Evolutionary conservation across 495 filamentous ascomycete species (phyloP), one percentile per base, ranked within the genome.

Genomic region (Clavariopsis aquatica): DNA sequence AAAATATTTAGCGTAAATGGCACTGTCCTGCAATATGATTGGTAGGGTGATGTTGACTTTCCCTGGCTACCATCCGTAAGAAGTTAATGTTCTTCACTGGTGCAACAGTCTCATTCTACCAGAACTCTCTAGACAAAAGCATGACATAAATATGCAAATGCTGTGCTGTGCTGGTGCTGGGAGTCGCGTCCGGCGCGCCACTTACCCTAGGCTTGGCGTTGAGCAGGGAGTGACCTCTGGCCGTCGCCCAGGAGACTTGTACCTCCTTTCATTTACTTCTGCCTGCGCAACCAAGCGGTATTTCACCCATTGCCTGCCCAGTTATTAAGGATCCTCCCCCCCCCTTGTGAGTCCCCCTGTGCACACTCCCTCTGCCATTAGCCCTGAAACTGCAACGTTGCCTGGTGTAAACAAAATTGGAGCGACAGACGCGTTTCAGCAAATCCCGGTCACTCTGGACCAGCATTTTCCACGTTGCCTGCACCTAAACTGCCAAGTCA

Each of bases 381-480:
- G 1, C 58, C 57, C 64, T 67, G 64, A 67, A 58, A 62, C 64
- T 52, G 49, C 54, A 55, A 60, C 34, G 9, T 49, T 27, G 49
- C 34, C 61, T 62, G 64, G 64, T 57, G 63, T 67, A 70, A 70
- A 70, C 68, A 70, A 63, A 52, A 57, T 60, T 65, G 43, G 43
- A 34, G 45, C 57, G 24, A 23, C 43, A 67, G 59, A 64, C 68
- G 68, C 64, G 68, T 70, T 70, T 70, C 68, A 70, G 64, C 68
- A 64, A 55, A 67, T 70, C 68, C 68, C 55, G 51, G 68, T 66
- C 68, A 49, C 55, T 64, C 58, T 64, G 47, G 20, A 57, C 68
- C 31, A 69, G 62, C 67, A 61, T 65, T 41, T 60, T 28, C 61
- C 60, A 58, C 60, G 60, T 60, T 65, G 55, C 36, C 62, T 53